Evolutionary conservation across 805 yeast species (phyloP).

Genomic region (Grigorovia jiainica): DNA sequence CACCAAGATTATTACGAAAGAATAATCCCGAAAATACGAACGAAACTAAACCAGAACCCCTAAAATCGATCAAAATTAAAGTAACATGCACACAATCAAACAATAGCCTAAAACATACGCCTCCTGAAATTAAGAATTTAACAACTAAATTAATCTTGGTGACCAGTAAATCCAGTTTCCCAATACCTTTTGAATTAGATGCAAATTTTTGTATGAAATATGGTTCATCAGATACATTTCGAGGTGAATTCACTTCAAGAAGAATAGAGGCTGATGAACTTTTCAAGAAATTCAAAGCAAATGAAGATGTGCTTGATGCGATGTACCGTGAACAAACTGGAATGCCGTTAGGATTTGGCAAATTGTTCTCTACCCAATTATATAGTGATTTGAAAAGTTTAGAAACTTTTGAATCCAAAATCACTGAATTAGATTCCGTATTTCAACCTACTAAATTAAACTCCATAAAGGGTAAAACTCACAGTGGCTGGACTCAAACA

Average conservation of each 20-base stretch:
- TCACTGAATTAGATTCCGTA: slow-evolving; percentile 11
- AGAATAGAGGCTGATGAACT: slow-evolving; percentile 6
- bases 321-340: slow-evolving; percentile 13
- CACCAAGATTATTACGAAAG: slow-evolving; percentile 27
- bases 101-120: slow-evolving; percentile 12
- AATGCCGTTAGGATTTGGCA: slow-evolving; percentile 16
- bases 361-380: slow-evolving; percentile 18
- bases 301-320: slow-evolving; percentile 9
- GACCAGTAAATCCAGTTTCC: slow-evolving; percentile 24
- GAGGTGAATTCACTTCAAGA: slow-evolving; percentile 10
- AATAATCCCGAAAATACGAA: slow-evolving; percentile 24
- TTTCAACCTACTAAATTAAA: slow-evolving; percentile 18
- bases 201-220: slow-evolving; percentile 18
- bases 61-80: slow-evolving; percentile 16
- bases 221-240: slow-evolving; percentile 13
- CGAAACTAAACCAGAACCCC: slow-evolving; percentile 26
- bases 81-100: slow-evolving; percentile 24
- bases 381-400: slow-evolving; percentile 25
- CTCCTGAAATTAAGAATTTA: slow-evolving; percentile 24
- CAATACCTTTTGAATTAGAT: slow-evolving; percentile 33
- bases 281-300: slow-evolving; percentile 3
- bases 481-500: not conserved
- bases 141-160: slow-evolving; percentile 22
- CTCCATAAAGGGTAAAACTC: not conserved
- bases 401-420: slow-evolving; percentile 14